Evolutionary conservation across 1,284 basidiomycete species (phyloP).

Genomic region (Cryptococcus sp.): DNA sequence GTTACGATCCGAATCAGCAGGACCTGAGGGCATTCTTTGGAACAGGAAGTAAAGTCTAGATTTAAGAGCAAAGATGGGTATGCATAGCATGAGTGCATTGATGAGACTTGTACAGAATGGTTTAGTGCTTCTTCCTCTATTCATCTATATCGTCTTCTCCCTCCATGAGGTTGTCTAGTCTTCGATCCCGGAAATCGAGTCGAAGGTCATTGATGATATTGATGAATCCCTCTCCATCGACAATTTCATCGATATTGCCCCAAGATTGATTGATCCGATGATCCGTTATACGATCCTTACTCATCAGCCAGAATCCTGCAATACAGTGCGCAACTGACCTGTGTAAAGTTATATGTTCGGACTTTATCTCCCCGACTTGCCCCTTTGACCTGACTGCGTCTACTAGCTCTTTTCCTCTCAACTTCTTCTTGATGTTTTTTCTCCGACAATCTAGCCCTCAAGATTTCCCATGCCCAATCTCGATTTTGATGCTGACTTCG

Average conservation of each 20-base stretch:
- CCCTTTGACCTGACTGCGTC: constrained; percentile 68
- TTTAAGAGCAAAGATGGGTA: not conserved
- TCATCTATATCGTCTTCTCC: constrained; percentile 45
- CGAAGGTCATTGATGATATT: constrained; percentile 57
- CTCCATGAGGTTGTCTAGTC: constrained; percentile 64
- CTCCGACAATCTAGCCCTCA: constrained; percentile 76
- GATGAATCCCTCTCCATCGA: constrained; percentile 72
- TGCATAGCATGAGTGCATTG: too few relatives aligned
- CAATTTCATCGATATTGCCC: constrained; percentile 65
- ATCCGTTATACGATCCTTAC: constrained; percentile 84
- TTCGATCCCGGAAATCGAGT: constrained; percentile 60
- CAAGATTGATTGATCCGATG: constrained; percentile 77
- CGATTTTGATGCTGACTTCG: constrained; percentile 94
- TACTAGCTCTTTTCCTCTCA: constrained; percentile 62
- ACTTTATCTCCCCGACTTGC: constrained; percentile 87
- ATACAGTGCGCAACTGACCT: constrained; percentile 51
- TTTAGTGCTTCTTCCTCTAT: constrained; percentile 1
- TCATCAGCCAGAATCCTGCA: not conserved
- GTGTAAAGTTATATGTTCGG: constrained; percentile 86
- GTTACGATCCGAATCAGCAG: constrained; percentile 68
- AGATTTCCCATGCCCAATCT: constrained; percentile 79
- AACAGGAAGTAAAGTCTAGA: constrained; percentile 39
- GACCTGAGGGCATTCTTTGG: constrained; percentile 72
- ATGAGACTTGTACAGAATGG: not conserved
- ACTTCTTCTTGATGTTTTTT: constrained; percentile 66